A percentile compares a stretch with the other conserved stretches of the same genome.
These are phyloP conservation scores for Fulvia fulva DNA, from an alignment of 2,329 filamentous ascomycete species.

Conservation along the genomic window DNA sequence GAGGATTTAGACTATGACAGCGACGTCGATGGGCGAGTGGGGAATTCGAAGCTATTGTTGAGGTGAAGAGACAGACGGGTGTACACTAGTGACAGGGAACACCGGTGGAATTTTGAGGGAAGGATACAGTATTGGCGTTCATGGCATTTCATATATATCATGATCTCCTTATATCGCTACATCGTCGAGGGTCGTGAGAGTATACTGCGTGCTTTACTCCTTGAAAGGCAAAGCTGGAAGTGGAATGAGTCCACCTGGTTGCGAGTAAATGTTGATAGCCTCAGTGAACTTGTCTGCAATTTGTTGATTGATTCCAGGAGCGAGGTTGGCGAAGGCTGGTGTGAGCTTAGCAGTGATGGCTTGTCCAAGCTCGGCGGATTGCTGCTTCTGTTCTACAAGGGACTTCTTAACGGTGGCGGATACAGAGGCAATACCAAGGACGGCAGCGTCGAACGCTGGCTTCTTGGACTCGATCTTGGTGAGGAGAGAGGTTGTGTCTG, in stretches of 20 bases:
- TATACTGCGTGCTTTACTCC: background rate
- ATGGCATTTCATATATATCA: background rate
- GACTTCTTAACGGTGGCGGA: conserved; percentile 11
- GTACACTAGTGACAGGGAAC: background rate
- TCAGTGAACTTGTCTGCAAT: conserved; percentile 11
- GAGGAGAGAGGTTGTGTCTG: conserved; percentile 12
- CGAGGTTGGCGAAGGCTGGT: conserved; percentile 6
- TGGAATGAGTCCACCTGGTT: conserved; percentile 8
- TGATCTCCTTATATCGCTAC: background rate
- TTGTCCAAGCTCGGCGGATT: conserved; percentile 6
- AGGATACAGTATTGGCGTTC: background rate
- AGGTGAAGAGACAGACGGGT: background rate
- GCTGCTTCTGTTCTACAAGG: conserved; percentile 9
- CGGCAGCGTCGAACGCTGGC: conserved; percentile 15
- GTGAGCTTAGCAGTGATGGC: conserved; percentile 16
- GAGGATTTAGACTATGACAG: background rate
- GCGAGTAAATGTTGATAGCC: conserved; percentile 11
- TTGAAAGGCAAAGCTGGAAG: conserved; percentile 13
- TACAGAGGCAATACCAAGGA: conserved; percentile 6
- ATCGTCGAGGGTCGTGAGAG: background rate
- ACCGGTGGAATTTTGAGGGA: background rate
- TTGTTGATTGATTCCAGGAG: conserved; percentile 12
- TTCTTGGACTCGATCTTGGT: conserved; percentile 13
- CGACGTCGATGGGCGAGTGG: background rate
- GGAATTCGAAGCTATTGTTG: background rate